Conservation (phyloP, 768 basidiomycete species). For the Fomitopsis pulvina region DNA sequence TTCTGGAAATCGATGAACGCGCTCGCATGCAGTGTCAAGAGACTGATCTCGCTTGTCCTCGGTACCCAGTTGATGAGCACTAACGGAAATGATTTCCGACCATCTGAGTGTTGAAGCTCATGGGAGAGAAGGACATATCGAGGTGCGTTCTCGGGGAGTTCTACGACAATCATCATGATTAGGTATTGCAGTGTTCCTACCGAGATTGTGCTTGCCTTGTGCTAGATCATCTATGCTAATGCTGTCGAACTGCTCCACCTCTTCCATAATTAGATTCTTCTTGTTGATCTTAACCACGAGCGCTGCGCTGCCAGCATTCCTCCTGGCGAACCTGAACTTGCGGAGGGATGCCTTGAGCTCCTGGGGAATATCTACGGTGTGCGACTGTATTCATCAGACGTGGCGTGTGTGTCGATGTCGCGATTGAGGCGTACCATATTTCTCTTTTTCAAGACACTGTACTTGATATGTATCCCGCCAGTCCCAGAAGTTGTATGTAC, state of each 20-base stretch:
- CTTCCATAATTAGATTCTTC: slow-evolving; percentile 70
- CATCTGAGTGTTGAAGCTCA: slow-evolving; percentile 73
- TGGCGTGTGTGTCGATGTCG: too few species aligned
- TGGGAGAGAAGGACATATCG: slow-evolving; percentile 84
- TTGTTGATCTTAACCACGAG: slow-evolving; percentile 91
- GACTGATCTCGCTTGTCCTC: slow-evolving; percentile 62
- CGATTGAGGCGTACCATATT: too few species aligned
- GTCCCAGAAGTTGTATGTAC: too few species aligned
- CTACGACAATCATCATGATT: slow-evolving; percentile 30
- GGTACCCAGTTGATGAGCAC: slow-evolving; percentile 90
- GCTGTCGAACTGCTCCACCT: slow-evolving; percentile 72
- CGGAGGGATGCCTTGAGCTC: slow-evolving; percentile 71
- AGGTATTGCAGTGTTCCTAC: neutral
- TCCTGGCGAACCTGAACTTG: slow-evolving; percentile 75
- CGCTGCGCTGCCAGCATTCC: slow-evolving; percentile 63
- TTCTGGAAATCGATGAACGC: slow-evolving; percentile 74
- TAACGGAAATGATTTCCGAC: slow-evolving; percentile 78
- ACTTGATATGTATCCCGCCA: too few species aligned
- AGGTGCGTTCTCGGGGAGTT: slow-evolving; percentile 82
- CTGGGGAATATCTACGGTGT: slow-evolving; percentile 83
- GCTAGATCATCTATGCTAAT: slow-evolving; percentile 79
- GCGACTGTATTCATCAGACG: slow-evolving; percentile 34
- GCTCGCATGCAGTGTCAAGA: slow-evolving; percentile 76
- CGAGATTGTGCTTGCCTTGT: slow-evolving; percentile 49
- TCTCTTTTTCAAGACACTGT: too few species aligned